Evolutionary conservation across 345 rosid species (phyloP).

Genomic region (Xanthoceras sorbifolium): DNA sequence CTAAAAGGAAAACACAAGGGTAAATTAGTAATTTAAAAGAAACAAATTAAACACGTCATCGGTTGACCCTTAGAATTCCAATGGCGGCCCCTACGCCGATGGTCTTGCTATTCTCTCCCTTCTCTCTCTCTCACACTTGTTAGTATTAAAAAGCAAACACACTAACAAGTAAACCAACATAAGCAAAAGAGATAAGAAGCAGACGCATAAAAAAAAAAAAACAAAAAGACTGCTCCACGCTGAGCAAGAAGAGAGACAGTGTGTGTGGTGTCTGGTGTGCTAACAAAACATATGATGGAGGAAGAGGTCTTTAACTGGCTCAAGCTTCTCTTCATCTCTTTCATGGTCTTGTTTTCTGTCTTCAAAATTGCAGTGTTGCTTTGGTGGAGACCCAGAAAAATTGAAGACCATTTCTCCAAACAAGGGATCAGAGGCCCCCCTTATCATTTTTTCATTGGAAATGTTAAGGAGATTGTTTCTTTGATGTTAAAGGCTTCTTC

Average conservation of each 20-base stretch:
- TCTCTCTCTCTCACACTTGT: not conserved
- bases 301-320: conserved; percentile 33
- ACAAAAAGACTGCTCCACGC: conserved; percentile 26
- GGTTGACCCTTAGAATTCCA: conserved; percentile 94
- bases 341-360: conserved; percentile 34
- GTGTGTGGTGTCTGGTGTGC: not conserved
- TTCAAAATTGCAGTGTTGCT: conserved; percentile 55
- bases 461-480: conserved; percentile 83
- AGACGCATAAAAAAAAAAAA: conserved; percentile 21
- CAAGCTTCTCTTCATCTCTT: conserved; percentile 46
- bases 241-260: conserved; percentile 12
- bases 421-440: conserved; percentile 99
- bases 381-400: conserved; percentile 96
- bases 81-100: conserved; percentile 99
- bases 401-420: conserved; percentile 86
- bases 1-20: conserved; percentile 28
- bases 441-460: conserved; percentile 90
- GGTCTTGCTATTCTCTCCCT: conserved; percentile 50
- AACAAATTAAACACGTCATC: conserved; percentile 26
- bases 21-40: conserved; percentile 27
- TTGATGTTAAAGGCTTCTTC: conserved; percentile 94
- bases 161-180: conserved; percentile 42
- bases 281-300: conserved; percentile 17
- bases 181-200: conserved; percentile 36
- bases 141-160: conserved; percentile 44